Evolutionary conservation across 2,329 filamentous ascomycete genomes (phyloP), one percentile per base, ranked within the genome.

Genomic region (Xylariaceae sp.): DNA sequence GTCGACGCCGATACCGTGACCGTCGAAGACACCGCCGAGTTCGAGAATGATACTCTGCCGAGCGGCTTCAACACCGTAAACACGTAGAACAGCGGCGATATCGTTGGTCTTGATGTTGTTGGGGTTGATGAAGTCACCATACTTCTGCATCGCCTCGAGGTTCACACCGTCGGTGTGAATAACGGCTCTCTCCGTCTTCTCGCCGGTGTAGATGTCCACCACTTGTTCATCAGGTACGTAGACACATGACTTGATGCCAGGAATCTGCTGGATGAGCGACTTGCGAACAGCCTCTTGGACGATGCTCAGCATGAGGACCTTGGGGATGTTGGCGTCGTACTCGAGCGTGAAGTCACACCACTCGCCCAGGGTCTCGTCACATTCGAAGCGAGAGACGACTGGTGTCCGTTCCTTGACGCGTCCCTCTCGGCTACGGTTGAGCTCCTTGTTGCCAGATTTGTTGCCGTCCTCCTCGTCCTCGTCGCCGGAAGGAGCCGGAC

Each of bases 1-100:
- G 73, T 99, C 92, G 55, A 99, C 94, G 61, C 82, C 83, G 78
- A 99, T 99, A 70, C 90, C 90, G 84, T 99, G 93, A 71, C 88
- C 87, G 53, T 82, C 81, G 80, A 99, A 99, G 63, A 99, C 93
- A 49, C 82, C 83, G 57, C 86, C 83, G 70, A 99, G 84, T 77
- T 99, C 94, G 59, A 83, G 83, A 50, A 97, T 88, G 70, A 99
- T 97, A 65, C 86, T 90, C 64, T 82, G 86, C 23, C 95, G 89
- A 51, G 90, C 92, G 1, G 94, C 94, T 77, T 99, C 94, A 3
- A 99, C 92, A 66, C 94, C 94, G 73, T 97, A 99, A 55, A 89
- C 82, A 23, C 82, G 78, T 11, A 97, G 84, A 74, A 97, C 89
- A 44, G 92, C 85, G 42, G 87, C 87, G 65, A 97, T 92, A 68